Percentiles rank a stretch among this genome's conserved stretches.
Evolutionary conservation across 495 filamentous ascomycete species (phyloP).

Genomic region (Penicillium chermesinum): DNA sequence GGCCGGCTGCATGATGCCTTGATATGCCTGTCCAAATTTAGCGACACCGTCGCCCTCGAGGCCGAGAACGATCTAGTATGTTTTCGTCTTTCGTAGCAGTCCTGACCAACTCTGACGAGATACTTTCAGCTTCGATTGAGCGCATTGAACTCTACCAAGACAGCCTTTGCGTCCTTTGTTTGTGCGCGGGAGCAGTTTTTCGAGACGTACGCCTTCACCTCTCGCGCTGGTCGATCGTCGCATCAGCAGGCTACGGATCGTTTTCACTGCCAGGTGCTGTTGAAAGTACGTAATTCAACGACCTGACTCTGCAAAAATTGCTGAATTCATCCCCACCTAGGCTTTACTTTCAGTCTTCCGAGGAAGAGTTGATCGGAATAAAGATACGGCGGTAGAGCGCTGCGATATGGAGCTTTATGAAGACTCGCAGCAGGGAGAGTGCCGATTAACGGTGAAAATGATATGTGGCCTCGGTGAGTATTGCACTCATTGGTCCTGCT

Average conservation of each 20-base stretch:
- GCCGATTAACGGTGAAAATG: conserved; percentile 75
- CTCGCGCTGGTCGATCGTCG: conserved; percentile 5
- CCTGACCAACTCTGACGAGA: not conserved
- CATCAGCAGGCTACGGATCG: conserved; percentile 28
- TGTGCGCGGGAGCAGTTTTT: conserved; percentile 77
- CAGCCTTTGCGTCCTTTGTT: conserved; percentile 79
- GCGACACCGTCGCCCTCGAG: conserved; percentile 82
- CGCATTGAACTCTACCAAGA: conserved; percentile 86
- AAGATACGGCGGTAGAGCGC: conserved; percentile 73
- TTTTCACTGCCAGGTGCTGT: conserved; percentile 70
- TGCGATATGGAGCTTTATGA: conserved; percentile 85
- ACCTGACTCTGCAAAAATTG: not conserved
- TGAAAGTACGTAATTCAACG: conserved; percentile 48
- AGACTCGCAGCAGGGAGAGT: conserved; percentile 62
- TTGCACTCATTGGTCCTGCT: not conserved
- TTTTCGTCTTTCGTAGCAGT: no score
- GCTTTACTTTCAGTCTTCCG: conserved; percentile 73
- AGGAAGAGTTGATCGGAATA: conserved; percentile 59
- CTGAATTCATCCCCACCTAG: conserved; percentile 31
- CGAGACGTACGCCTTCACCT: conserved; percentile 54
- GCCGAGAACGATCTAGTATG: conserved; percentile 67
- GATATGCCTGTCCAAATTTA: conserved; percentile 87
- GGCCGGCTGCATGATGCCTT: conserved; percentile 74
- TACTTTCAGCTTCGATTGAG: conserved; percentile 65
- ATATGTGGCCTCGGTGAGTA: conserved; percentile 74